Evolutionary conservation across 306 rosid genomes (phyloP).

Genomic region (Hippophae tibetana): DNA sequence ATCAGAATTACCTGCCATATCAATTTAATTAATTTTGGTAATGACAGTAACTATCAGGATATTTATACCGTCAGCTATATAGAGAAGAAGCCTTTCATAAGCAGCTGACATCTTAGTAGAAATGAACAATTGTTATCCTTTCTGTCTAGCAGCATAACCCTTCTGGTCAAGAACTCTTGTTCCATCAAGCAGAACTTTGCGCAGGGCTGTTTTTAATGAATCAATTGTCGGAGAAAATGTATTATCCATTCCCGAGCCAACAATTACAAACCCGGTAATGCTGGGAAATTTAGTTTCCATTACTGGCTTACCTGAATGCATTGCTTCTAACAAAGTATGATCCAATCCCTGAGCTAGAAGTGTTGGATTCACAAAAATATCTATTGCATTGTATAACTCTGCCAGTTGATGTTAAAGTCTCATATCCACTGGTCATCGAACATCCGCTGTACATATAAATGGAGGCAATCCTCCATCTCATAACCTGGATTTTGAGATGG

Average conservation of each 20-base stretch:
- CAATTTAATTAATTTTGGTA: conserved; percentile 19
- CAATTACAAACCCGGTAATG: conserved; percentile 57
- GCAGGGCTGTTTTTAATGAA: conserved; percentile 38
- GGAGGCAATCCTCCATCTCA: too few species aligned
- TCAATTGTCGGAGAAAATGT: conserved; percentile 58
- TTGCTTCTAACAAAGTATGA: conserved; percentile 56
- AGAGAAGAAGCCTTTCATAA: conserved; percentile 69
- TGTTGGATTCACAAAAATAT: conserved; percentile 46
- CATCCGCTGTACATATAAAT: too few species aligned
- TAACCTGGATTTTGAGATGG: too few species aligned
- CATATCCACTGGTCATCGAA: too few species aligned
- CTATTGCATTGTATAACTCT: conserved; percentile 49
- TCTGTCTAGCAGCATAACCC: conserved; percentile 45
- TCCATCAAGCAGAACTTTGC: conserved; percentile 31
- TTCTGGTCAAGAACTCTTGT: conserved; percentile 36
- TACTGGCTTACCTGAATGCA: conserved; percentile 50
- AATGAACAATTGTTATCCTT: conserved; percentile 60
- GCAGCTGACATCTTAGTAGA: conserved; percentile 59
- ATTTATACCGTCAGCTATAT: conserved; percentile 34
- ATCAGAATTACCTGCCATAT: not conserved
- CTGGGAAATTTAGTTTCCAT: conserved; percentile 66
- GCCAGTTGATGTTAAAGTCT: conserved; percentile 31
- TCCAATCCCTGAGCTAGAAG: conserved; percentile 53
- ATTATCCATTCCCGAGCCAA: conserved; percentile 44
- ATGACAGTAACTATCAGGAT: conserved; percentile 28